phyloP scores from a whole-genome alignment of 108 stramenopile genomes.

The Parietichytrium sp. region DNA sequence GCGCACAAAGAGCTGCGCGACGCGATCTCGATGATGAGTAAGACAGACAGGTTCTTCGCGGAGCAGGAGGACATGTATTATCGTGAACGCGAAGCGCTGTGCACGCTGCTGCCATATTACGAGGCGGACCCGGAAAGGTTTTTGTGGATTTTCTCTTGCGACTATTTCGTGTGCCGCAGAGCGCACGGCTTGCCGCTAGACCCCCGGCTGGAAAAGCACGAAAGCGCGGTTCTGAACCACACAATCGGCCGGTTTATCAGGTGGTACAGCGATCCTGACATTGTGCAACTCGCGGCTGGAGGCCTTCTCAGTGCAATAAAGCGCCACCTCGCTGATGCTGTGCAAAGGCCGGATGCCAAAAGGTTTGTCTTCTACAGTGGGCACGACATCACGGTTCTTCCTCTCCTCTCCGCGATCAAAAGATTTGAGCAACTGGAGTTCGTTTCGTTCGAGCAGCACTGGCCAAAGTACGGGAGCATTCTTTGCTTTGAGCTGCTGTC shows the following conservation, averaged over 20 bases:
- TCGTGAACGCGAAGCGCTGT: neutral
- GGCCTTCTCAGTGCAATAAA: neutral
- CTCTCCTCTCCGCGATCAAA: neutral
- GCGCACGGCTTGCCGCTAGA: neutral
- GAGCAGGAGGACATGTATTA: neutral
- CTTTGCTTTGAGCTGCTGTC: neutral
- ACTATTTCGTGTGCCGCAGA: constrained; percentile 4
- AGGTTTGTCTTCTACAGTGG: constrained; percentile 28
- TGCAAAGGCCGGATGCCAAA: neutral
- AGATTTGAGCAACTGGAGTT: neutral
- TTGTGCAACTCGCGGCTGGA: neutral
- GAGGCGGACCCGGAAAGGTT: neutral
- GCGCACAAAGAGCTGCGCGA: neutral
- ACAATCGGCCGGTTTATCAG: neutral
- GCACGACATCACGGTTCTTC: constrained; percentile 6
- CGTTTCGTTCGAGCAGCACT: neutral
- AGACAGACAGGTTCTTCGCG: neutral
- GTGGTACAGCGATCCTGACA: neutral
- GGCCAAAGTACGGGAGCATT: neutral
- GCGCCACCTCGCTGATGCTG: neutral
- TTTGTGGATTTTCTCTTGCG: neutral
- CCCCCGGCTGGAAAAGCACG: neutral
- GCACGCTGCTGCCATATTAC: neutral
- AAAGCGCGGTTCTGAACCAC: neutral
- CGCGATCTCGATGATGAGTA: no score